Base-by-base conservation (phyloP, 1,139 yeast genomes). In the Candida tetrigidarum region DNA sequence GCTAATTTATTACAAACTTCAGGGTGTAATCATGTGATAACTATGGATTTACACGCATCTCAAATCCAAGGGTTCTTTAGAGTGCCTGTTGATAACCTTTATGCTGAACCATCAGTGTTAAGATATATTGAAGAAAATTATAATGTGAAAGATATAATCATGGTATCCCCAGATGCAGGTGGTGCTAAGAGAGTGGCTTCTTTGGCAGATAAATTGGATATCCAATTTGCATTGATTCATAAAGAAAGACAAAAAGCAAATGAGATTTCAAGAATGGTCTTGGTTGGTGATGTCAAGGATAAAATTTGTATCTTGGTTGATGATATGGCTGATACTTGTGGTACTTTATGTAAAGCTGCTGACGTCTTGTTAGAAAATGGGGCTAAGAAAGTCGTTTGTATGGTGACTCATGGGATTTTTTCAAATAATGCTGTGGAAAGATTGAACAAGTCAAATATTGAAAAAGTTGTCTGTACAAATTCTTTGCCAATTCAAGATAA, bases 271-370 rank as follows among this genome's bases (percentile, higher is more conserved):
- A 79, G 90, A 59, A 92, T 92, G 99, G 97, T 93, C 22, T 80
- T 93, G 45, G 99, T 93, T 43, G 99, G 99, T 54, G 98, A 93
- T 65, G 99, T 93, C 32, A 72, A 85, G 9, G 86, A 84, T 54
- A 91, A 91, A 68, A 81, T 87, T 42, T 92, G 98, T 68, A 78
- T 93, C 47, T 81, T 93, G 54, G 96, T 93, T 37, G 99, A 93
- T 69, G 99, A 93, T 64, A 92, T 93, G 96, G 99, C 98, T 40
- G 99, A 93, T 64, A 93, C 99, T 18, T 93, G 98, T 71, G 98
- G 98, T 48, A 93, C 99, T 3, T 74, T 93, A 55, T 95, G 92
- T 50, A 93, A 92, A 70, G 98, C 99, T 34, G 97, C 97, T 19
- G 97, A 92, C 56, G 84, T 93, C 5, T 73, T 93, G 49, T 67